These are phyloP conservation scores for Cryptosporidium sp. DNA, from an alignment of 169 alveolate genomes.

Conservation along the genomic window DNA sequence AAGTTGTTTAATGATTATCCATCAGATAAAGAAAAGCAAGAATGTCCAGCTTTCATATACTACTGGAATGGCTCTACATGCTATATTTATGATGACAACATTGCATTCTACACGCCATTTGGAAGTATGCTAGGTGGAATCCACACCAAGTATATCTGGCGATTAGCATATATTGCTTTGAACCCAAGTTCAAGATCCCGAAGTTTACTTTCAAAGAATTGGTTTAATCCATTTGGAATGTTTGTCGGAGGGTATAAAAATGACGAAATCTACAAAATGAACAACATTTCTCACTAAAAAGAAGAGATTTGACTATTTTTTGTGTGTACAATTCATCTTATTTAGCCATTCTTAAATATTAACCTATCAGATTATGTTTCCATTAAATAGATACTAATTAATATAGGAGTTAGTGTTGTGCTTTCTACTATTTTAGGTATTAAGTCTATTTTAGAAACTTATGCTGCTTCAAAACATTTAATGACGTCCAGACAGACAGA, in stretches of 20 bases:
- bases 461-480: constrained; percentile 76
- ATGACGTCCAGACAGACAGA: constrained; percentile 75
- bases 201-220: neutral
- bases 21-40: constrained; percentile 38
- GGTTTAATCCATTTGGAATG: constrained; percentile 35
- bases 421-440: constrained; percentile 1
- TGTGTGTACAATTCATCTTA: constrained; percentile 16
- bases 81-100: constrained; percentile 66
- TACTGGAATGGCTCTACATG: constrained; percentile 79
- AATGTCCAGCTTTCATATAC: constrained; percentile 79
- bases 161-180: constrained; percentile 11
- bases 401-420: constrained; percentile 5
- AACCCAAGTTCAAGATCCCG: constrained; percentile 24
- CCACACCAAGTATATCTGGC: constrained; percentile 43
- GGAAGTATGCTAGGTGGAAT: constrained; percentile 51
- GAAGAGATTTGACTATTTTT: neutral
- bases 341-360: too few relatives aligned
- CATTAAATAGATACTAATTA: constrained; percentile 7
- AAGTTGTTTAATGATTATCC: constrained; percentile 56
- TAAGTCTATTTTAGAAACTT: neutral
- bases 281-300: neutral
- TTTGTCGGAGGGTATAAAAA: neutral
- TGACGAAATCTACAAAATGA: constrained; percentile 15
- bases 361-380: constrained; percentile 45
- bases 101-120: constrained; percentile 46